These are phyloP conservation scores for Aspergillus arachidicola DNA, from an alignment of 2,329 filamentous ascomycete species.

Conservation along the genomic window DNA sequence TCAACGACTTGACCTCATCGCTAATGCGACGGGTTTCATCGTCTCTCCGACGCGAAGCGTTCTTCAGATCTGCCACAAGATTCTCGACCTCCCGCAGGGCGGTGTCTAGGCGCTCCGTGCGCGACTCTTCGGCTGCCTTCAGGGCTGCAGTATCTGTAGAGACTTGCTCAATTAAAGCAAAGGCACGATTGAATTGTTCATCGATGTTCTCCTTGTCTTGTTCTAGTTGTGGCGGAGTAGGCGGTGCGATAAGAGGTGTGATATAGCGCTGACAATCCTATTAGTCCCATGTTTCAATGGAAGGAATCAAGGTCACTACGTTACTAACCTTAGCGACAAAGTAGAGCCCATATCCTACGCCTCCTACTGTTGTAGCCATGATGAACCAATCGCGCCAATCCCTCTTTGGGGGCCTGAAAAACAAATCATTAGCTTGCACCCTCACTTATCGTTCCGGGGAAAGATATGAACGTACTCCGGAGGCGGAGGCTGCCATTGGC, in stretches of 20 bases:
- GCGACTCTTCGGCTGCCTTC: constrained; percentile 81
- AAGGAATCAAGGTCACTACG: background rate
- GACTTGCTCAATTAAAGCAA: constrained; percentile 87
- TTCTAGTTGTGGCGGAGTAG: constrained; percentile 89
- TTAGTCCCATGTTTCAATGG: constrained; percentile 16
- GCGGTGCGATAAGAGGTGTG: constrained; percentile 84
- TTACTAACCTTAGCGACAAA: constrained; percentile 74
- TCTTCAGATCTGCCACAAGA: constrained; percentile 79
- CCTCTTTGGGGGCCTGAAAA: constrained; percentile 64
- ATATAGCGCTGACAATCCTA: constrained; percentile 73
- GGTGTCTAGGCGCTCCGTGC: constrained; percentile 79
- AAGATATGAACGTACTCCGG: constrained; percentile 50
- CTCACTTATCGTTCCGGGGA: too few relatives aligned
- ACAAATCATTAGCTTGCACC: constrained; percentile 4
- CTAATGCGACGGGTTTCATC: constrained; percentile 84
- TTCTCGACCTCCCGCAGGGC: constrained; percentile 82
- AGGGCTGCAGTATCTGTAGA: constrained; percentile 85
- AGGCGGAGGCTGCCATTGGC: constrained; percentile 56
- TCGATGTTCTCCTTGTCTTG: constrained; percentile 93
- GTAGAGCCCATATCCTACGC: constrained; percentile 86
- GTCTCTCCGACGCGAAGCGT: constrained; percentile 77
- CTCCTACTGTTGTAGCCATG: constrained; percentile 93
- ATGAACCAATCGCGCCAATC: constrained; percentile 99
- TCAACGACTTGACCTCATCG: constrained; percentile 80
- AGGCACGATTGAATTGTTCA: constrained; percentile 89